Evolutionary conservation across 2,329 filamentous ascomycete species (phyloP).

Genomic region (Xylariaceae sp.): DNA sequence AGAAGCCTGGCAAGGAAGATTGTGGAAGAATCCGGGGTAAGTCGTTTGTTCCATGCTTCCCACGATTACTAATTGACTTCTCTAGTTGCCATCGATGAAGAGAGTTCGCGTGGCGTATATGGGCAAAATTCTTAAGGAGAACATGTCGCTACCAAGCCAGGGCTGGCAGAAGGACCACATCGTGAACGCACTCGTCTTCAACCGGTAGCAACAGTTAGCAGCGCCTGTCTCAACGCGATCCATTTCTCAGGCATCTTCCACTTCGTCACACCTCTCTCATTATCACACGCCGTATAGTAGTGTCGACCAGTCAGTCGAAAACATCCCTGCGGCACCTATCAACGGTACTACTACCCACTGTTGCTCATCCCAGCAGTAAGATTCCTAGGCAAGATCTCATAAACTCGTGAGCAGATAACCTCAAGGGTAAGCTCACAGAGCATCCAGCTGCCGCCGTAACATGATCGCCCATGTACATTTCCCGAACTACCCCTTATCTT

Average conservation of each 20-base stretch:
- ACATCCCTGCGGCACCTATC: not conserved
- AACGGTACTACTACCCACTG: not conserved
- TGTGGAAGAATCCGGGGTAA: slow-evolving; percentile 67
- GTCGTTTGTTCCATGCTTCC: slow-evolving; percentile 39
- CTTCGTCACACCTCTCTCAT: not conserved
- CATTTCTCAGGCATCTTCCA: slow-evolving; percentile 2
- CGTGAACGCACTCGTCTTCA: slow-evolving; percentile 76
- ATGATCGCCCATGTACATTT: slow-evolving; percentile 2
- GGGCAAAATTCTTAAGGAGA: slow-evolving; percentile 79
- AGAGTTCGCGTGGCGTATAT: slow-evolving; percentile 78
- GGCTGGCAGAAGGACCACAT: slow-evolving; percentile 79
- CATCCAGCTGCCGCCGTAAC: not conserved
- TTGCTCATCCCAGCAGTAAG: not conserved
- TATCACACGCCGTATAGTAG: not conserved
- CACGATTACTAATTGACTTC: slow-evolving; percentile 8
- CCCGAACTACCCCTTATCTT: not conserved
- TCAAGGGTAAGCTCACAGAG: not conserved
- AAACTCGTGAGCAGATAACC: not conserved
- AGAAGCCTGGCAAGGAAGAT: slow-evolving; percentile 68
- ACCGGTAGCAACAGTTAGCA: slow-evolving; percentile 45
- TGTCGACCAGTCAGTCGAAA: not conserved
- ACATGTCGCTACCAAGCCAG: slow-evolving; percentile 67
- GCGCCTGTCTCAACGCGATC: slow-evolving; percentile 10
- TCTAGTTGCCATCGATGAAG: slow-evolving; percentile 63
- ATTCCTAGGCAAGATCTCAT: not conserved